Base-by-base conservation (phyloP, 768 basidiomycete species). In the Strobilomyces confusus region DNA sequence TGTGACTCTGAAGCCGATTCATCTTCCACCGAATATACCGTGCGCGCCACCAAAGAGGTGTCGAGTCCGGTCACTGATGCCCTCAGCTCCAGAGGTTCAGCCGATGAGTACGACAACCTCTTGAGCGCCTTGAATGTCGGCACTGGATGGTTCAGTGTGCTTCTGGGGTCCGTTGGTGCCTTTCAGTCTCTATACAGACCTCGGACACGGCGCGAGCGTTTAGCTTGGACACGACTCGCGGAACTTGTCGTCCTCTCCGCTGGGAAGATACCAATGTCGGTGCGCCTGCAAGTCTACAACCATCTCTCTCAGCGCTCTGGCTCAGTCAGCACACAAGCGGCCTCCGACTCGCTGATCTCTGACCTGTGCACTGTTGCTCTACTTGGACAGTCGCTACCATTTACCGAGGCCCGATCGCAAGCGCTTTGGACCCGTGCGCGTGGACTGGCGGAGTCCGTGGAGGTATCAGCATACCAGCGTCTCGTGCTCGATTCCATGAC, bases 351-450 rank as follows among this genome's bases (percentile, higher is more conserved):
- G 0, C 69, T 76, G 3, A 69, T 80, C 4, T 70, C 73, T 15
- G 79, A 86, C 48, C 68, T 83, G 20, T 74, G 75, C 5, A 85
- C 85, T 0, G 74, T 85, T 25, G 79, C 86, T 0, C 70, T 89
- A 19, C 73, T 82, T 40, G 64, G 82, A 13, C 73, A 73, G n/a
- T 71, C 76, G 42, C 49, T 71, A 9, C 53, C 64, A 0, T 67
- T 79, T 38, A 65, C 68, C 5, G 66, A 70, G 23, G 57, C 71
- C 9, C 77, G 73, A 46, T 80, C 85, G 5, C 66, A 69, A 2
- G 61, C 70, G 9, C 67, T 80, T 14, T 80, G 81, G 80, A 58
- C 66, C 19, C 68, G 68, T 51, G 72, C 74, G 19, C 57, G 67
- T 41, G 56, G 48, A 41, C 49, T 62, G 53, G 52, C 55, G 33